A percentile compares a stretch with the other conserved stretches of the same genome.
Evolutionary conservation across 441 rosid species (phyloP).

Genomic region (California macrophylla): DNA sequence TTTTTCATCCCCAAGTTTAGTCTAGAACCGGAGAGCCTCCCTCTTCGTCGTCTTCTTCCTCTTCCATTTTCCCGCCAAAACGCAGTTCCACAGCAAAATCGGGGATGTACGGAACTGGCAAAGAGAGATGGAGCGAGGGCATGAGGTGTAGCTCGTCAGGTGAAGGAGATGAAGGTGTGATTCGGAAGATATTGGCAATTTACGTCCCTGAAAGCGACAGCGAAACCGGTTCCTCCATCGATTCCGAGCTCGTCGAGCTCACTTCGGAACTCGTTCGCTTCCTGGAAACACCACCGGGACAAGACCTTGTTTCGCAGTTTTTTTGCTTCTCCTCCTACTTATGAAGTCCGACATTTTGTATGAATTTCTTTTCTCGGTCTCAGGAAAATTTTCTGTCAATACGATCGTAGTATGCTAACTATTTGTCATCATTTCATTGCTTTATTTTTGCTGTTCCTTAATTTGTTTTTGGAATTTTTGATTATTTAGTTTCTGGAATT

Average conservation of each 20-base stretch:
- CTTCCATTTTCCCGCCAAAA: slow-evolving; percentile 31
- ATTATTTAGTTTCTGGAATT: neutral
- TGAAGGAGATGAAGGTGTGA: slow-evolving; percentile 16
- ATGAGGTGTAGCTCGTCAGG: slow-evolving; percentile 24
- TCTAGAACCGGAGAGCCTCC: neutral
- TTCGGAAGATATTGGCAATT: slow-evolving; percentile 34
- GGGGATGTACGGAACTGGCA: slow-evolving; percentile 29
- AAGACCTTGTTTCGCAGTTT: slow-evolving; percentile 49
- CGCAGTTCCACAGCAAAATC: neutral
- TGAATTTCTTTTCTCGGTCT: neutral
- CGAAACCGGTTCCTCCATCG: slow-evolving; percentile 4
- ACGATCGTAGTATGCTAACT: neutral
- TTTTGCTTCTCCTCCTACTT: neutral
- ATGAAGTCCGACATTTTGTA: slow-evolving; percentile 1
- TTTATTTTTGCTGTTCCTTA: neutral
- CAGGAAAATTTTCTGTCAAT: neutral
- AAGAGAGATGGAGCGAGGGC: slow-evolving; percentile 17
- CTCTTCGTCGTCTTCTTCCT: neutral
- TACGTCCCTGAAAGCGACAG: slow-evolving; percentile 59
- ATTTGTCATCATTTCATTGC: neutral
- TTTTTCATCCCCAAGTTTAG: neutral
- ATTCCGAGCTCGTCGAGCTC: slow-evolving; percentile 32
- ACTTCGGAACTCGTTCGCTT: slow-evolving; percentile 50
- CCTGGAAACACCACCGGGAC: slow-evolving; percentile 51
- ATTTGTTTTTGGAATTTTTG: neutral